Conservation (phyloP, 2,329 filamentous ascomycete genomes). For the Colletotrichum magnum region DNA sequence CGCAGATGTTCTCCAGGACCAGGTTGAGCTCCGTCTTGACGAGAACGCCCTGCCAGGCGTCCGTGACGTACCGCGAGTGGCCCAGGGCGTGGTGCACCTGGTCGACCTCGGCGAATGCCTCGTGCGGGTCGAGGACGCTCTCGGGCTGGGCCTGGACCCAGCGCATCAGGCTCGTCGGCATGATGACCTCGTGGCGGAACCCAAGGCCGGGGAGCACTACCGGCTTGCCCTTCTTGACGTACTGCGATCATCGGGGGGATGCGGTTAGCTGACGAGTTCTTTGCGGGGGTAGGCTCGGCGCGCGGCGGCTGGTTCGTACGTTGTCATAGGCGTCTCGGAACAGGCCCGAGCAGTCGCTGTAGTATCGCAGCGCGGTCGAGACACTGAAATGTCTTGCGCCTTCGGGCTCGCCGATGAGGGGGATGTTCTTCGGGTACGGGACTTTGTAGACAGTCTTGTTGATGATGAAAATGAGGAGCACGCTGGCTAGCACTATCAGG, state of each 20-base stretch:
- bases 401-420: conserved; percentile 46
- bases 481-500: conserved; percentile 6
- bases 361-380: conserved; percentile 47
- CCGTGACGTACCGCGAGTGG: conserved; percentile 47
- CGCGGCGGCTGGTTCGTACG: conserved; percentile 35
- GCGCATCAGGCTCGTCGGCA: conserved; percentile 56
- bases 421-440: conserved; percentile 46
- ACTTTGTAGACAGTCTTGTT: conserved; percentile 41
- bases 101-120: conserved; percentile 56
- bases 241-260: conserved; percentile 46
- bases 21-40: conserved; percentile 54
- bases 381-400: conserved; percentile 46
- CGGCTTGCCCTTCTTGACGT: conserved; percentile 56
- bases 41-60: conserved; percentile 53
- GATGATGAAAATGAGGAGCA: conserved; percentile 40
- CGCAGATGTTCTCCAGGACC: conserved; percentile 51
- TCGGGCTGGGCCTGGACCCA: conserved; percentile 59
- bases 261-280: background rate
- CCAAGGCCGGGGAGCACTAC: conserved; percentile 58
- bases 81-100: conserved; percentile 56
- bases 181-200: conserved; percentile 56
- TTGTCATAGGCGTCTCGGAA: conserved; percentile 50
- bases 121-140: conserved; percentile 48
- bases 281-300: background rate
- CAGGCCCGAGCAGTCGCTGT: conserved; percentile 48